Conservation (phyloP, 225 moss, liverwort and hornwort species). For the Asterella californica region DNA sequence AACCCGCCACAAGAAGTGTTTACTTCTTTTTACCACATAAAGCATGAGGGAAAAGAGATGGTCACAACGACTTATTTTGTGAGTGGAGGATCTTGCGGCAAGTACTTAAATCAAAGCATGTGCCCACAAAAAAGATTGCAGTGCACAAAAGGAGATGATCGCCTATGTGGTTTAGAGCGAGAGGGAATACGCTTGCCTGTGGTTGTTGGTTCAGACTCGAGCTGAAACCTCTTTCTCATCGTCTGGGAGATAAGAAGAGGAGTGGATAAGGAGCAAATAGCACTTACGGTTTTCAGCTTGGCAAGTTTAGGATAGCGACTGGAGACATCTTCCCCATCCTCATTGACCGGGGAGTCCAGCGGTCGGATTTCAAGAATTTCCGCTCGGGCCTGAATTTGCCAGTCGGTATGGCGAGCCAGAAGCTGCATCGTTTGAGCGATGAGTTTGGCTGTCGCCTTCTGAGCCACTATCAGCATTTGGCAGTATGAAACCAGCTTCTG, state of each 20-base stretch:
- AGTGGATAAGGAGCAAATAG: neutral
- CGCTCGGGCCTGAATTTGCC: conserved; percentile 44
- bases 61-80: too few relatives aligned
- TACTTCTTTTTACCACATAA: too few relatives aligned
- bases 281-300: conserved; percentile 41
- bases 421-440: conserved; percentile 33
- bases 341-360: conserved; percentile 13
- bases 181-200: too few relatives aligned
- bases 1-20: too few relatives aligned
- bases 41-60: too few relatives aligned
- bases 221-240: neutral
- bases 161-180: too few relatives aligned
- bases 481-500: conserved; percentile 34
- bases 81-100: too few relatives aligned
- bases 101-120: too few relatives aligned
- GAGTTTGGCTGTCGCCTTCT: conserved; percentile 31
- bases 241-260: neutral
- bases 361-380: conserved; percentile 36
- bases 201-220: too few relatives aligned
- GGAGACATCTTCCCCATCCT: conserved; percentile 4
- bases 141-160: too few relatives aligned
- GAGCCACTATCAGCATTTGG: conserved; percentile 39
- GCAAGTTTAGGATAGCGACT: conserved; percentile 25
- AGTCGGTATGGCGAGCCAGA: conserved; percentile 32
- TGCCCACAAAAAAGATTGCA: too few relatives aligned